phyloP scores from a whole-genome alignment of 2,329 filamentous ascomycete genomes.

The Talaromyces sp. region DNA sequence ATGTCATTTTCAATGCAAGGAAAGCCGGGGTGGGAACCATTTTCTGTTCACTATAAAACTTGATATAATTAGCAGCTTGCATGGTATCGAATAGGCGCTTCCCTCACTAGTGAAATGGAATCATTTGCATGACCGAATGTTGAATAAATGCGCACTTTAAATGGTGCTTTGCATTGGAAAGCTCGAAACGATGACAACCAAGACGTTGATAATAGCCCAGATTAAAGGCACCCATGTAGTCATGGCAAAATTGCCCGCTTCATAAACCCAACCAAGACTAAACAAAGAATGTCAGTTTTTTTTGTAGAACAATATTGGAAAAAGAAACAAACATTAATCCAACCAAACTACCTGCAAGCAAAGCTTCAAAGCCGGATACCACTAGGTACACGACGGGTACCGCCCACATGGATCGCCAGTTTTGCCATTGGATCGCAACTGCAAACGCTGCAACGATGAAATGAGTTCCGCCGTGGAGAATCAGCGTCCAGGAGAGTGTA shows the following conservation, averaged over 20 bases:
- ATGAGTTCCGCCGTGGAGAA: constrained; percentile 73
- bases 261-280: constrained; percentile 75
- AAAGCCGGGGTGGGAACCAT: not conserved
- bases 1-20: not conserved
- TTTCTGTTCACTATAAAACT: not conserved
- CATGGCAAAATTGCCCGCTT: constrained; percentile 79
- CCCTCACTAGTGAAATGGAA: not conserved
- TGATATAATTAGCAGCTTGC: not conserved
- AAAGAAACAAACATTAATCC: constrained; percentile 65
- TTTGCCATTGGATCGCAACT: constrained; percentile 60
- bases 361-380: constrained; percentile 68
- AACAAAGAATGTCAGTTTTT: constrained; percentile 6
- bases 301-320: not conserved
- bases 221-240: constrained; percentile 90
- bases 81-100: not conserved
- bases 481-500: constrained; percentile 78
- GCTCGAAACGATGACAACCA: constrained; percentile 78
- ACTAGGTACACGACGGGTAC: constrained; percentile 66
- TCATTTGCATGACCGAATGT: not conserved
- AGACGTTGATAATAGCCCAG: constrained; percentile 78
- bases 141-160: constrained; percentile 41
- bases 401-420: constrained; percentile 56
- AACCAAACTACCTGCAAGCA: constrained; percentile 75
- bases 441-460: constrained; percentile 67
- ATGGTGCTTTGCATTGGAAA: constrained; percentile 90